Evolutionary conservation across 192 early-diverging fungal species (phyloP).

Genomic region (Spinellus fusiger): DNA sequence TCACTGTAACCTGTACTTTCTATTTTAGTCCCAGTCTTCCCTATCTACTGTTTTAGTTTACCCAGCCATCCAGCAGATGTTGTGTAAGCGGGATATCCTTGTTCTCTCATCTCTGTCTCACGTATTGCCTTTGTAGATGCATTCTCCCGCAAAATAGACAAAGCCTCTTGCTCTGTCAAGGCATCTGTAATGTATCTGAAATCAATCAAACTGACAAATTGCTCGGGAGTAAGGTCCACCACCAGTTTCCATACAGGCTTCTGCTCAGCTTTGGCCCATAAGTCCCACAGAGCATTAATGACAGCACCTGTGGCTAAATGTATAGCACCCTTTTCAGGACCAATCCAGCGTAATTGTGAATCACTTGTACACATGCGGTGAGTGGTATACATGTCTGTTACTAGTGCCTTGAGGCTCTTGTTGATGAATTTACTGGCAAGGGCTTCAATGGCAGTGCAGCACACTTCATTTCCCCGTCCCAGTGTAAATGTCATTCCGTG

Average conservation of each 20-base stretch:
- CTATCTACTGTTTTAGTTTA: slow-evolving; percentile 8
- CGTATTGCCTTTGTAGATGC: slow-evolving; percentile 31
- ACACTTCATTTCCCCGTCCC: slow-evolving; percentile 34
- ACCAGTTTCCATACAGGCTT: slow-evolving; percentile 43
- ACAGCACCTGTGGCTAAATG: slow-evolving; percentile 38
- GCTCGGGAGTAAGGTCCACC: slow-evolving; percentile 35
- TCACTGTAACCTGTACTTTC: slow-evolving; percentile 34
- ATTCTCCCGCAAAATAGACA: slow-evolving; percentile 34
- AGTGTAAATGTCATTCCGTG: slow-evolving; percentile 35
- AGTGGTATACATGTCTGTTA: slow-evolving; percentile 27
- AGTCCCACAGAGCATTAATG: slow-evolving; percentile 41
- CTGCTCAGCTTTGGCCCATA: slow-evolving; percentile 35
- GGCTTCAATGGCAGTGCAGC: slow-evolving; percentile 28
- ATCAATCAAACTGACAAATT: slow-evolving; percentile 36
- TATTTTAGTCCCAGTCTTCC: background rate
- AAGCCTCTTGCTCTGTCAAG: slow-evolving; percentile 34
- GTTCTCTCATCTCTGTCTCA: slow-evolving; percentile 25
- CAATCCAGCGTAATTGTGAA: slow-evolving; percentile 36
- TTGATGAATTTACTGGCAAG: slow-evolving; percentile 29
- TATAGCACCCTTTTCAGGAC: slow-evolving; percentile 38
- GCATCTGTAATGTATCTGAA: slow-evolving; percentile 42
- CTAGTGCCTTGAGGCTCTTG: slow-evolving; percentile 18
- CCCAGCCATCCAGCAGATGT: slow-evolving; percentile 40
- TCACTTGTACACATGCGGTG: slow-evolving; percentile 31
- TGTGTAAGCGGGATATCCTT: slow-evolving; percentile 38